These are phyloP conservation scores for Cystoisospora suis DNA, from an alignment of 169 alveolate species.

Conservation along the genomic window DNA sequence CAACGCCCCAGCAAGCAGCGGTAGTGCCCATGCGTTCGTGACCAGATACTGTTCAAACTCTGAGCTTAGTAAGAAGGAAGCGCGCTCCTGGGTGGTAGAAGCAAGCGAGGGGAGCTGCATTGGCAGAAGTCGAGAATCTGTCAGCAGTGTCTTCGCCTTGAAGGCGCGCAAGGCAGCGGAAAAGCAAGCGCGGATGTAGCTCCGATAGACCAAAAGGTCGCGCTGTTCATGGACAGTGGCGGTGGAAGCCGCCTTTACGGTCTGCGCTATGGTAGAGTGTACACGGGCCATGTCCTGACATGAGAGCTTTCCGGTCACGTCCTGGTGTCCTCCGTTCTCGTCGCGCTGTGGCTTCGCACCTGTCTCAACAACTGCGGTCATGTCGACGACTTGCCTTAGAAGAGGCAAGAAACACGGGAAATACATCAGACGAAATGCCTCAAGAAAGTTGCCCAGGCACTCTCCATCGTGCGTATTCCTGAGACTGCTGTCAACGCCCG, in stretches of 20 bases:
- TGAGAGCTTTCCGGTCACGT: not conserved
- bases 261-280: no score
- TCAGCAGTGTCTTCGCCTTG: not conserved
- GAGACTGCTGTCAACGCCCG: not conserved
- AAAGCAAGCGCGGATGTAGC: not conserved
- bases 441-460: not conserved
- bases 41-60: not conserved
- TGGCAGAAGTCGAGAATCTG: not conserved
- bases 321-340: not conserved
- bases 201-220: not conserved
- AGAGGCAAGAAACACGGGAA: not conserved
- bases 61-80: not conserved
- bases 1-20: constrained; percentile 32
- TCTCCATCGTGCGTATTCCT: not conserved
- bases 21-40: constrained; percentile 42
- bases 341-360: not conserved
- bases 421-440: not conserved
- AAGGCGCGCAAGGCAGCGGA: constrained; percentile 26
- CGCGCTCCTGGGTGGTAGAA: not conserved
- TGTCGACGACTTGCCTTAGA: not conserved
- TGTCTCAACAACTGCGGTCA: constrained; percentile 23
- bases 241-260: not conserved
- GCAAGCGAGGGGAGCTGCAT: no score
- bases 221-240: not conserved
- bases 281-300: no score